Conservation (phyloP, 2,329 filamentous ascomycete genomes). For the Metarhizium robertsii region DNA sequence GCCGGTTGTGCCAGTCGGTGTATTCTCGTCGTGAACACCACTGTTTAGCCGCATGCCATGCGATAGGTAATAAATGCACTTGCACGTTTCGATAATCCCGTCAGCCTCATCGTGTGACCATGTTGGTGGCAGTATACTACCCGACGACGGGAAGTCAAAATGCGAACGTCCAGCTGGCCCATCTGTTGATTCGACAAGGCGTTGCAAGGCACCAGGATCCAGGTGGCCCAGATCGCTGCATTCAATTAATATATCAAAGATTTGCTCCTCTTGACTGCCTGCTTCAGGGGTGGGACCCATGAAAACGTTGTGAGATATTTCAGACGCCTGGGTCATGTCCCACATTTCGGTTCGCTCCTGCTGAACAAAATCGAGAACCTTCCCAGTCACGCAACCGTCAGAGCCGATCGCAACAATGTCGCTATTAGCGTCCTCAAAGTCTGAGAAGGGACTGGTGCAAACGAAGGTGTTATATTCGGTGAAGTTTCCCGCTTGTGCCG, state of each 20-base stretch:
- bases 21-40: conserved; percentile 15
- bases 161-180: conserved; percentile 25
- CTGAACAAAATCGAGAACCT: conserved; percentile 79
- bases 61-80: conserved; percentile 80
- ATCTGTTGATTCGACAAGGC: conserved; percentile 48
- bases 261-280: conserved; percentile 43
- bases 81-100: conserved; percentile 74
- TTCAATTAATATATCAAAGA: conserved; percentile 81
- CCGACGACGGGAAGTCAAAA: conserved; percentile 83
- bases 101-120: conserved; percentile 79
- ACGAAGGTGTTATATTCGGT: conserved; percentile 82
- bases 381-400: conserved; percentile 60
- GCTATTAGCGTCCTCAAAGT: conserved; percentile 61
- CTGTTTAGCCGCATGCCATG: conserved; percentile 44
- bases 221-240: conserved; percentile 77
- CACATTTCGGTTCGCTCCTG: conserved; percentile 91
- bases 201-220: conserved; percentile 55
- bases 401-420: conserved; percentile 70
- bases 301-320: conserved; percentile 85
- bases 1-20: conserved; percentile 6
- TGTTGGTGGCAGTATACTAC: conserved; percentile 78
- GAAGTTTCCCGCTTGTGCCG: conserved; percentile 41
- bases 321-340: conserved; percentile 78
- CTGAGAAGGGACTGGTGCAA: conserved; percentile 50
- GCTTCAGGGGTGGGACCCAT: conserved; percentile 78